These are phyloP conservation scores for Fusarium denticulatum DNA, from an alignment of 2,329 filamentous ascomycete genomes.

Conservation along the genomic window DNA sequence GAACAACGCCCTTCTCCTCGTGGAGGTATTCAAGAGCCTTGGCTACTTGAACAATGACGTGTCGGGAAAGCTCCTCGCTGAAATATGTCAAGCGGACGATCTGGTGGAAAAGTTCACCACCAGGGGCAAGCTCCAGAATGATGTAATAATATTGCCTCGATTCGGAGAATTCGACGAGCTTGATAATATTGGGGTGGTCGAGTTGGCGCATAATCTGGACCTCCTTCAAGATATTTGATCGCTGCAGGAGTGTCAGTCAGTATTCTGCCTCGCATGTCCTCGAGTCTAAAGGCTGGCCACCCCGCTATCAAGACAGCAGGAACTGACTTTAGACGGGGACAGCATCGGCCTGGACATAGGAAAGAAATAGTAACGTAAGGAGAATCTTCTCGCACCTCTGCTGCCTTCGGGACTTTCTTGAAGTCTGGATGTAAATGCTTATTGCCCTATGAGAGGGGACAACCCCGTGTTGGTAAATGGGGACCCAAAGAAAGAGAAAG, in stretches of 20 bases:
- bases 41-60: slow-evolving; percentile 96
- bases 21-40: slow-evolving; percentile 93
- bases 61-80: slow-evolving; percentile 92
- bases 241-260: slow-evolving; percentile 64
- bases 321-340: slow-evolving; percentile 39
- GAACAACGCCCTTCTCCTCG: slow-evolving; percentile 93
- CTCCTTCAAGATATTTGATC: slow-evolving; percentile 97
- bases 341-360: slow-evolving; percentile 23
- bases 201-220: slow-evolving; percentile 98
- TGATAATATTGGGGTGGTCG: slow-evolving; percentile 95
- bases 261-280: slow-evolving; percentile 26
- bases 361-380: slow-evolving; percentile 44
- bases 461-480: slow-evolving; percentile 65
- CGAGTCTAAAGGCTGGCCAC: slow-evolving; percentile 32
- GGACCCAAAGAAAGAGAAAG: slow-evolving; percentile 35
- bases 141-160: slow-evolving; percentile 98
- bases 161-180: slow-evolving; percentile 92
- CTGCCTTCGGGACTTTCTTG: slow-evolving; percentile 92
- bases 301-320: slow-evolving; percentile 26
- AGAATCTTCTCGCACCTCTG: slow-evolving; percentile 83
- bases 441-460: slow-evolving; percentile 74
- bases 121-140: slow-evolving; percentile 91
- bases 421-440: slow-evolving; percentile 96
- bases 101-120: slow-evolving; percentile 97
- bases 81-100: slow-evolving; percentile 99